Percentiles rank a stretch among this genome's conserved stretches.
phyloP scores from a whole-genome alignment of 805 yeast genomes.

The Nakazawaea molendinolei region DNA sequence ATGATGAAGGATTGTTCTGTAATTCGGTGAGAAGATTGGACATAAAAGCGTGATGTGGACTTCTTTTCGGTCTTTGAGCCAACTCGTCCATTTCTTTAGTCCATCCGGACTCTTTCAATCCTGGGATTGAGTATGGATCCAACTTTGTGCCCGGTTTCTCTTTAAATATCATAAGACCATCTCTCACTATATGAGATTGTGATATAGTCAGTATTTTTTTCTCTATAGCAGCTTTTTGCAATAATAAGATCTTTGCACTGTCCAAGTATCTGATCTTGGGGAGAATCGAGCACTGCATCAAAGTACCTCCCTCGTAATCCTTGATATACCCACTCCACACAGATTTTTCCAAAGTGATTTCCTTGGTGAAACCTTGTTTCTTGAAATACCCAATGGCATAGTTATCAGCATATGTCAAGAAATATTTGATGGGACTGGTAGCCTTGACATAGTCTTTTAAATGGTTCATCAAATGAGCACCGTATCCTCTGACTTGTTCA shows the following conservation, averaged over 20 bases:
- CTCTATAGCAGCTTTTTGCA: slow-evolving; percentile 89
- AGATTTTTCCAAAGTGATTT: slow-evolving; percentile 75
- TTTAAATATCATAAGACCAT: slow-evolving; percentile 72
- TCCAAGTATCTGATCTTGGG: slow-evolving; percentile 87
- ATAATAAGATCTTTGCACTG: slow-evolving; percentile 72
- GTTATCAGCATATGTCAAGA: slow-evolving; percentile 94
- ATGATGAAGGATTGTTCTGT: slow-evolving; percentile 92
- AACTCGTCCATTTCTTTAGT: slow-evolving; percentile 96
- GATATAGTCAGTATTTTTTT: slow-evolving; percentile 76
- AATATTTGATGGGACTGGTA: slow-evolving; percentile 79
- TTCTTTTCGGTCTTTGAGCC: slow-evolving; percentile 90
- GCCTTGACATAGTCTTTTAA: slow-evolving; percentile 90
- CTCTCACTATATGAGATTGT: slow-evolving; percentile 70
- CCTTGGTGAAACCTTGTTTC: slow-evolving; percentile 97
- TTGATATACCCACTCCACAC: slow-evolving; percentile 98
- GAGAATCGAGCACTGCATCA: slow-evolving; percentile 95
- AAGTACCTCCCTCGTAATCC: slow-evolving; percentile 97
- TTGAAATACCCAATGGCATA: slow-evolving; percentile 98
- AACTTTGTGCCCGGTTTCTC: slow-evolving; percentile 35
- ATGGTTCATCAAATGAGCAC: slow-evolving; percentile 98
- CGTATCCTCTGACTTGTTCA: slow-evolving; percentile 97
- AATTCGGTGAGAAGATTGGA: slow-evolving; percentile 80
- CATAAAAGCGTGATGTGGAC: slow-evolving; percentile 93
- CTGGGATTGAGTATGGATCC: slow-evolving; percentile 87
- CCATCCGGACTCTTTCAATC: slow-evolving; percentile 93